Evolutionary conservation across 257 asterid genomes (phyloP).

Genomic region (Ilex aquifolium): DNA sequence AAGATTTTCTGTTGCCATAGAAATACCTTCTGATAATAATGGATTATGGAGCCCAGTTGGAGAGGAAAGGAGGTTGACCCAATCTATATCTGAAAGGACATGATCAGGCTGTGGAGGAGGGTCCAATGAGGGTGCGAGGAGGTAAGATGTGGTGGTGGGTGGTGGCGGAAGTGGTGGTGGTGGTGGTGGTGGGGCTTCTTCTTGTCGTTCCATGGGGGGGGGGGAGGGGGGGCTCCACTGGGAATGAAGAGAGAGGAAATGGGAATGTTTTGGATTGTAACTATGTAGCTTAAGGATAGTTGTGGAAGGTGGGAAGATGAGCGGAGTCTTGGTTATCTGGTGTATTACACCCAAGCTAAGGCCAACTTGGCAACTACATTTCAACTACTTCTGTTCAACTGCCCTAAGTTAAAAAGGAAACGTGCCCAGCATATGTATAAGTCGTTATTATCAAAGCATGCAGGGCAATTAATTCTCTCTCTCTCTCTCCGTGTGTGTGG

Average conservation of each 20-base stretch:
- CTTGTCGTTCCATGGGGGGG: slow-evolving; percentile 19
- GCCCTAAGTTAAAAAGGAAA: slow-evolving; percentile 15
- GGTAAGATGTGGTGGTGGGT: neutral
- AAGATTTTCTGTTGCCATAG: neutral
- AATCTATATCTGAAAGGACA: slow-evolving; percentile 8
- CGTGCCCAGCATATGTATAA: slow-evolving; percentile 6
- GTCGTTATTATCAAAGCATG: slow-evolving; percentile 26
- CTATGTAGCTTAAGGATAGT: neutral
- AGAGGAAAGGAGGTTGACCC: neutral
- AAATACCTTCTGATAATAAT: slow-evolving; percentile 7
- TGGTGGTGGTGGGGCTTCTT: slow-evolving; percentile 7
- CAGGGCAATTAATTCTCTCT: too few relatives aligned
- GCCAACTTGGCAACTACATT: slow-evolving; percentile 34
- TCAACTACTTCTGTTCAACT: slow-evolving; percentile 51
- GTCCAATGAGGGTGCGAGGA: slow-evolving; percentile 4
- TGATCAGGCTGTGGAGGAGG: neutral
- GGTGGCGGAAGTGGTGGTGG: neutral
- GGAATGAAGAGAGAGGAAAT: slow-evolving; percentile 10
- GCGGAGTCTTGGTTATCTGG: neutral
- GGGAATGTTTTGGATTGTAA: neutral
- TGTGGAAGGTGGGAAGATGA: neutral
- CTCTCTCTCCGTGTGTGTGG: too few relatives aligned
- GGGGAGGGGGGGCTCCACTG: slow-evolving; percentile 14
- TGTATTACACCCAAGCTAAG: neutral
- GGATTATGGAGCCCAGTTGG: neutral